Evolutionary conservation across 1,139 yeast genomes (phyloP).

Genomic region (Pichiaceae sp.): DNA sequence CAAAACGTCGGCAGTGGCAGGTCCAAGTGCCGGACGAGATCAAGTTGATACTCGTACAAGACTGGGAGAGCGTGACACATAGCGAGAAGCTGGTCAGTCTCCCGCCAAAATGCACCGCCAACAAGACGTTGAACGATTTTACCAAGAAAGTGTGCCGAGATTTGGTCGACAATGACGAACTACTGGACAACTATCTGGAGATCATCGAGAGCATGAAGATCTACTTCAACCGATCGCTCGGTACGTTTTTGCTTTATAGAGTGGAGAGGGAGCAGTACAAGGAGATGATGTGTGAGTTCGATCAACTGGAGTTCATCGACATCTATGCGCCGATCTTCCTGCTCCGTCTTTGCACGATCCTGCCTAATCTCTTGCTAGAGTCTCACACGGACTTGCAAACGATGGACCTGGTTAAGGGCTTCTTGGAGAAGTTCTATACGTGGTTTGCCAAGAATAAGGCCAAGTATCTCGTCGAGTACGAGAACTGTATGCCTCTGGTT

Average conservation of each 20-base stretch:
- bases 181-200: constrained; percentile 52
- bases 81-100: constrained; percentile 59
- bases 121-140: constrained; percentile 44
- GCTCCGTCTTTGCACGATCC: constrained; percentile 59
- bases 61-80: constrained; percentile 87
- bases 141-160: constrained; percentile 11
- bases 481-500: constrained; percentile 43
- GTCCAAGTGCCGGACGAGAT: constrained; percentile 55
- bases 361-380: constrained; percentile 75
- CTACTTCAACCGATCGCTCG: constrained; percentile 74
- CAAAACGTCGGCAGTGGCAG: not conserved
- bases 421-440: constrained; percentile 44
- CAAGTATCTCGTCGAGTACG: constrained; percentile 40
- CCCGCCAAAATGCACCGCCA: constrained; percentile 48
- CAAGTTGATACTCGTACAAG: constrained; percentile 72
- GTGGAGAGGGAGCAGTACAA: constrained; percentile 79
- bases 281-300: constrained; percentile 32
- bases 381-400: constrained; percentile 78
- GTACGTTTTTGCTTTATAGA: constrained; percentile 68
- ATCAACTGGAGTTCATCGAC: constrained; percentile 29
- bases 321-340: constrained; percentile 53
- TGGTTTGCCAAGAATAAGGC: constrained; percentile 40
- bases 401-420: constrained; percentile 43
- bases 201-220: constrained; percentile 57
- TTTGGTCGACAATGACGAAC: constrained; percentile 27